phyloP scores from a whole-genome alignment of 352 stramenopile genomes.

The Phytophthora colocasiae region DNA sequence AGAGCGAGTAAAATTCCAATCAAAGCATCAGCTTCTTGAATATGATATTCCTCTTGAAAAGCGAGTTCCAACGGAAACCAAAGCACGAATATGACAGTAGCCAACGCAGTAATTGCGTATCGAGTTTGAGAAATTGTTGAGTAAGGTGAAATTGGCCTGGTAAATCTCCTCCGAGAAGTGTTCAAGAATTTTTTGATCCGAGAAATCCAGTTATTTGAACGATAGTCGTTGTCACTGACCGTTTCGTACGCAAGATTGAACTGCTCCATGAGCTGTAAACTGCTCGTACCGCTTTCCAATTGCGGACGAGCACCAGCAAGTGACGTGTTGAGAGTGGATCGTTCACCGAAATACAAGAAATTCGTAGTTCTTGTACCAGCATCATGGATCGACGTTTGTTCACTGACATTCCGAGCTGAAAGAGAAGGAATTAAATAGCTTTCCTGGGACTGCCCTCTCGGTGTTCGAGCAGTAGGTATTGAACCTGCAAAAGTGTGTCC shows the following conservation, averaged over 20 bases:
- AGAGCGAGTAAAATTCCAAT: slow-evolving; percentile 27
- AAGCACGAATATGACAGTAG: slow-evolving; percentile 39
- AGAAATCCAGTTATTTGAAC: too few relatives aligned
- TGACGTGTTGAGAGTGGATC: slow-evolving; percentile 2
- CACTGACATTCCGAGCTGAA: slow-evolving; percentile 21
- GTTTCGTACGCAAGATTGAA: slow-evolving; percentile 8
- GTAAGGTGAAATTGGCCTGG: slow-evolving; percentile 43
- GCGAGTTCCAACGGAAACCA: slow-evolving; percentile 47
- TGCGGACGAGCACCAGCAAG: slow-evolving; percentile 2
- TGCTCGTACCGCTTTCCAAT: slow-evolving; percentile 21
- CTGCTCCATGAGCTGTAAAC: slow-evolving; percentile 13
- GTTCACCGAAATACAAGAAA: slow-evolving; percentile 18
- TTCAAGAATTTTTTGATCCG: too few relatives aligned
- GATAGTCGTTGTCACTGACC: too few relatives aligned
- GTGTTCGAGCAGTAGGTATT: slow-evolving; percentile 10
- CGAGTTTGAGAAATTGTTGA: slow-evolving; percentile 38
- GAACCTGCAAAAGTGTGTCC: too few relatives aligned
- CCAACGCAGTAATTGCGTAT: slow-evolving; percentile 29
- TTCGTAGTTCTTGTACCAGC: slow-evolving; percentile 1
- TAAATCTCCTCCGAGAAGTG: neutral
- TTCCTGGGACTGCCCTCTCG: slow-evolving; percentile 10
- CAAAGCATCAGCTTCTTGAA: neutral
- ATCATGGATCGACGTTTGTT: slow-evolving; percentile 12
- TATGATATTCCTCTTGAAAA: slow-evolving; percentile 30
- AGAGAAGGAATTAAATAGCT: slow-evolving; percentile 6